Evolutionary conservation across 371 early-diverging fungal genomes (phyloP).

Genomic region (Rhizopus delemar): DNA sequence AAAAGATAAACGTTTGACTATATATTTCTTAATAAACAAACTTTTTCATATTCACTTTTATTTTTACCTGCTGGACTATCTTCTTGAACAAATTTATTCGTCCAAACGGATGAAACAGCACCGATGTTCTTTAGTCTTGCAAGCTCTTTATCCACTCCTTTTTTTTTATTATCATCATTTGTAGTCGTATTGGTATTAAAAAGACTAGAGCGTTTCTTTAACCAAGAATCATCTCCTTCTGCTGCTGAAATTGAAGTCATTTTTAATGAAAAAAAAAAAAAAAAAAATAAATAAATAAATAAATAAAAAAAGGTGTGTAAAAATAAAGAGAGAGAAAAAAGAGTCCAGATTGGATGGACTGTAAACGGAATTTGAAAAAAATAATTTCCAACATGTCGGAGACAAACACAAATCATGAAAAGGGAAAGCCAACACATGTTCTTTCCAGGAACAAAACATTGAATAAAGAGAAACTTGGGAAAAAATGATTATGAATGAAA

Average conservation of each 20-base stretch:
- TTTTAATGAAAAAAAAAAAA: not conserved
- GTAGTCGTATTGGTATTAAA: constrained; percentile 11
- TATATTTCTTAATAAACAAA: constrained; percentile 11
- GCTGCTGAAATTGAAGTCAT: constrained; percentile 14
- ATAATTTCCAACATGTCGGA: not conserved
- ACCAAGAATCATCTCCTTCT: constrained; percentile 18
- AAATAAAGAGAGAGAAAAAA: constrained; percentile 1
- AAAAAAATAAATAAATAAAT: not conserved
- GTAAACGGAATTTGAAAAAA: not conserved
- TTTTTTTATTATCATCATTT: not conserved
- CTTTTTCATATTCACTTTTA: constrained; percentile 9
- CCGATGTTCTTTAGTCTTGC: constrained; percentile 28
- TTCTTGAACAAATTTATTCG: constrained; percentile 32
- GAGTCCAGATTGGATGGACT: not conserved
- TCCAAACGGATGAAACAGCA: constrained; percentile 31
- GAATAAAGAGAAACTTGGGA: too few species aligned
- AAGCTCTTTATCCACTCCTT: constrained; percentile 29
- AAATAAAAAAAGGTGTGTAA: constrained; percentile 1
- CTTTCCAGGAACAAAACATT: not conserved
- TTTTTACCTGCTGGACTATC: constrained; percentile 29
- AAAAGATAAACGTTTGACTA: constrained; percentile 5
- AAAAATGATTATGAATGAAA: too few species aligned
- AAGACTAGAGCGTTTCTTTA: constrained; percentile 22
- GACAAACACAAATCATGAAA: not conserved
- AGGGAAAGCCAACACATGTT: constrained; percentile 5